Base-by-base conservation (phyloP, 495 filamentous ascomycete genomes). In the Tirmania nivea region DNA sequence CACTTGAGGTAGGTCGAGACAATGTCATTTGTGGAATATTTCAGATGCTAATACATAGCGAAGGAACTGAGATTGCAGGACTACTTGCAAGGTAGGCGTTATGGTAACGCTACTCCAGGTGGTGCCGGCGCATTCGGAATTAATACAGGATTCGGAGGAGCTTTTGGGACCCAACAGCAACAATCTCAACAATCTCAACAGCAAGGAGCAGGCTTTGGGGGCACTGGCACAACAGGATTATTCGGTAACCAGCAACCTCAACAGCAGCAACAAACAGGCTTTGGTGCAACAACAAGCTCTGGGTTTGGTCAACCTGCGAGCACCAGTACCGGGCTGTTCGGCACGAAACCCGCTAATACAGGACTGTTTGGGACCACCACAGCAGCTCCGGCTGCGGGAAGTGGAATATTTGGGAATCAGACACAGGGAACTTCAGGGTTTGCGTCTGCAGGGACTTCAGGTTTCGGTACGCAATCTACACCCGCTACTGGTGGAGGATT, bases 1-100 rank as follows among this genome's bases (percentile, higher is more conserved):
- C 86, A 5, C 77, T 84, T 36, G 90, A 97, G 62, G 69, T 68
- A 56, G 48, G 59, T 59, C 25, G 25, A 31, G 25, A 31, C 2
- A 31, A 31, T 31, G 25, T 31, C 25, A 31, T 31, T 31, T 31
- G 25, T 31, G 25, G 25, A 3, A 7, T 31, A 31, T 31, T 35
- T 12, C 34, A 3, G 21, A 31, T 3, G 25, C 42, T 20, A 25
- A 57, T 59, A 10, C 63, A 55, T 49, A 34, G 14, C 25, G 5
- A 52, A 71, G 65, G 90, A 97, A 66, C 68, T 97, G 48, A 77
- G 90, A 62, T 66, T 93, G 53, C 84, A 76, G 35, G 90, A 97
- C 68, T 97, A 96, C 67, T 76, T 78, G 52, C 79, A 84, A 70
- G 90, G 90, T 21, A 76, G 90, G 54, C 78, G 80, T 36, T 83